Conservation (phyloP, 2,329 filamentous ascomycete genomes). For the Aspergillus clavatus region DNA sequence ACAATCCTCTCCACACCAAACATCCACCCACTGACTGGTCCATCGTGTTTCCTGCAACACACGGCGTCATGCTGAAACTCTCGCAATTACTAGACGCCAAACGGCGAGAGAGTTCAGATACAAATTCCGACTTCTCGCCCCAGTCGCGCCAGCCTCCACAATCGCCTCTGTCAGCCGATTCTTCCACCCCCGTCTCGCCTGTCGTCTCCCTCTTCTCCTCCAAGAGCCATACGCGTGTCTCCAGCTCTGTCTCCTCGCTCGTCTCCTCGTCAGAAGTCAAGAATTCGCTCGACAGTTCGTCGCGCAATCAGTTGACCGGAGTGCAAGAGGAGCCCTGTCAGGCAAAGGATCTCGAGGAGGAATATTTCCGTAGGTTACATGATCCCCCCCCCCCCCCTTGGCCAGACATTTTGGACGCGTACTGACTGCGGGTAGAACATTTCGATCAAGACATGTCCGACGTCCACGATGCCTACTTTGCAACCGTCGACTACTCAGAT, state of each 20-base stretch:
- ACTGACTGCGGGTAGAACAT: slow-evolving; percentile 26
- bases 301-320: slow-evolving; percentile 68
- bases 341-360: slow-evolving; percentile 48
- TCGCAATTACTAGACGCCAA: slow-evolving; percentile 32
- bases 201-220: slow-evolving; percentile 38
- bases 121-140: slow-evolving; percentile 17
- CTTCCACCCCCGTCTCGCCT: slow-evolving; percentile 38
- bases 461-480: slow-evolving; percentile 28
- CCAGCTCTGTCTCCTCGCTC: slow-evolving; percentile 73
- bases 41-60: too few relatives aligned
- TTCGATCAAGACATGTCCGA: slow-evolving; percentile 31
- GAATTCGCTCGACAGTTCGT: slow-evolving; percentile 46
- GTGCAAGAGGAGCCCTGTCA: slow-evolving; percentile 77
- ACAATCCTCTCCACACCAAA: too few relatives aligned
- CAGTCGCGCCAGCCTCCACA: slow-evolving; percentile 21
- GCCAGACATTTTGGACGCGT: slow-evolving; percentile 4
- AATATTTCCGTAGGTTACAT: slow-evolving; percentile 67
- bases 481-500: slow-evolving; percentile 27
- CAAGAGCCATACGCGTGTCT: slow-evolving; percentile 36
- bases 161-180: slow-evolving; percentile 30
- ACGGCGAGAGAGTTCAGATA: slow-evolving; percentile 26
- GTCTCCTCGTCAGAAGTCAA: slow-evolving; percentile 54
- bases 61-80: slow-evolving; percentile 31
- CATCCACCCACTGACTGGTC: too few relatives aligned
- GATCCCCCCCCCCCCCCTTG: slow-evolving; percentile 12